A percentile compares a stretch with the other conserved stretches of the same genome.
Conservation (phyloP, 495 filamentous ascomycete genomes). For the Penicillium riverlandense region DNA sequence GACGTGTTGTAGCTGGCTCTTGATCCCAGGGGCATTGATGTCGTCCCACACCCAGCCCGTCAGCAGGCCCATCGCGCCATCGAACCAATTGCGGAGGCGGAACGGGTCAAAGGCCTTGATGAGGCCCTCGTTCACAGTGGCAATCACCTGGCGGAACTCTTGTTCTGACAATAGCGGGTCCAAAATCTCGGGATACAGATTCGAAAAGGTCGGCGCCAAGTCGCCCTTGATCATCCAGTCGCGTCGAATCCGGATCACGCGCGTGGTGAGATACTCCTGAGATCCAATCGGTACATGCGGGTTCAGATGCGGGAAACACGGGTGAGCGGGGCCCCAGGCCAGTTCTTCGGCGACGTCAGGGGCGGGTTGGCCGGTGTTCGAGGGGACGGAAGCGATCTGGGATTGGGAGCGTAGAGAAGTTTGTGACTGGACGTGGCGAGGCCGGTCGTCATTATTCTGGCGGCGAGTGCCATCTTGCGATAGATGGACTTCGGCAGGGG, state of each 20-base stretch:
- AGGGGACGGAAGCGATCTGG: conserved; percentile 33
- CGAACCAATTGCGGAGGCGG: conserved; percentile 61
- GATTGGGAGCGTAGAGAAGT: conserved; percentile 35
- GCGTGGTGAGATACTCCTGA: conserved; percentile 63
- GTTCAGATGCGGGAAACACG: conserved; percentile 89
- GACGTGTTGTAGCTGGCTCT: conserved; percentile 55
- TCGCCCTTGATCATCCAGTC: conserved; percentile 91
- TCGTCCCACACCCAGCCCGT: conserved; percentile 96
- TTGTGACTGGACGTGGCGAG: conserved; percentile 32
- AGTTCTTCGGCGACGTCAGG: conserved; percentile 41
- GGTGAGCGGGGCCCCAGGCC: conserved; percentile 80
- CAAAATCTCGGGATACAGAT: conserved; percentile 91
- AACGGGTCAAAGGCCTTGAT: conserved; percentile 69
- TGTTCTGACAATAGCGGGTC: conserved; percentile 74
- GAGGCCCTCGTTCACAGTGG: conserved; percentile 67
- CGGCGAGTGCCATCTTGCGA: conserved; percentile 15
- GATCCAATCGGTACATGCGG: conserved; percentile 78
- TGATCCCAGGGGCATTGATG: conserved; percentile 63
- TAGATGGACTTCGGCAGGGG: conserved; percentile 26
- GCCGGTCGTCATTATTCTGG: conserved; percentile 16
- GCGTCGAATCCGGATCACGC: conserved; percentile 81
- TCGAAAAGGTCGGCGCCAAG: conserved; percentile 86
- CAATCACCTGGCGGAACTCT: conserved; percentile 74
- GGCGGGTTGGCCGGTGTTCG: conserved; percentile 37
- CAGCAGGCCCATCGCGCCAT: conserved; percentile 65